These are phyloP conservation scores for Alternaria rosae DNA, from an alignment of 2,329 filamentous ascomycete species.

Conservation along the genomic window DNA sequence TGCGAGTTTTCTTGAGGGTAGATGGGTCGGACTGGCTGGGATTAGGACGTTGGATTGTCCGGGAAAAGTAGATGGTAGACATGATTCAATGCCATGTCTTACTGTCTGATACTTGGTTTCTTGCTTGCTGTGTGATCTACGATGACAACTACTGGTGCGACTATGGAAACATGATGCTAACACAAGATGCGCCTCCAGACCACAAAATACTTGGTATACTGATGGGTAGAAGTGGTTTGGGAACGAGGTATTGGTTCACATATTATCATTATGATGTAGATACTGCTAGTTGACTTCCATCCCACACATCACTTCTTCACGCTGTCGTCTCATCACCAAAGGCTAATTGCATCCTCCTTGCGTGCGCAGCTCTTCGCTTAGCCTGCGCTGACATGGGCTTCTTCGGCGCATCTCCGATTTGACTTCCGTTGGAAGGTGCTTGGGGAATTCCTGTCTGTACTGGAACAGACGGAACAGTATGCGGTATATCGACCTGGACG, in stretches of 20 bases:
- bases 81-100: neutral
- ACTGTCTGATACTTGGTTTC: neutral
- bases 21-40: neutral
- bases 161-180: too few relatives aligned
- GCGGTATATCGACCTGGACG: neutral
- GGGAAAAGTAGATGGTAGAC: neutral
- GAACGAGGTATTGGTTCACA: neutral
- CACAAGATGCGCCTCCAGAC: too few relatives aligned
- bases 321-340: slow-evolving; percentile 17
- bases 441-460: neutral
- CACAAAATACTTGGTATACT: too few relatives aligned
- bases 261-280: neutral
- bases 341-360: slow-evolving; percentile 34
- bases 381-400: slow-evolving; percentile 31
- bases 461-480: neutral
- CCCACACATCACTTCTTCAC: neutral
- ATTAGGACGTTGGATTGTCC: neutral
- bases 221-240: neutral
- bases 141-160: too few relatives aligned
- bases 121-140: neutral
- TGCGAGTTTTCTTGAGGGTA: neutral
- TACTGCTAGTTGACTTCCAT: neutral
- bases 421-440: neutral
- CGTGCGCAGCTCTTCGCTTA: slow-evolving; percentile 36
- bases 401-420: neutral